Base-by-base conservation (phyloP, 2,329 filamentous ascomycete genomes). In the Cordyceps javanica region DNA sequence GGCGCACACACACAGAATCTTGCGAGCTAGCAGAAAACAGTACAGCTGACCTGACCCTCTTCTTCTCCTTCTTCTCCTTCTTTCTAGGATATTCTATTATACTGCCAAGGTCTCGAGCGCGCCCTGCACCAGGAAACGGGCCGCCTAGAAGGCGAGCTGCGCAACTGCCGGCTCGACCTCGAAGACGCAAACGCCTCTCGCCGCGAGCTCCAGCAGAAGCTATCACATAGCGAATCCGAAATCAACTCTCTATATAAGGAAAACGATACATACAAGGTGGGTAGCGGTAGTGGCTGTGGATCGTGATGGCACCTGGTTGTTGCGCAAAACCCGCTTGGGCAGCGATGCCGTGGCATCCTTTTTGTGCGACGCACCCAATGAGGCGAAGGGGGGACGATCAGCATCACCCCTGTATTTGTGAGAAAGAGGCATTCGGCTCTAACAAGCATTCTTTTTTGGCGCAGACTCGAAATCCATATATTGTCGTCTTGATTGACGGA, bases 401-500 rank as follows among this genome's bases (percentile, higher is more conserved):
- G n/a, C n/a, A n/a, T n/a, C n/a, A n/a, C n/a, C n/a, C 8, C 11
- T 10, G 23, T 3, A n/a, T 3, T 21, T 26, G 9, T n/a, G n/a
- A n/a, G n/a, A n/a, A n/a, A 55, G 28, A 55, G n/a, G 21, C 19
- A 38, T 26, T 36, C 21, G 8, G 5, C 16, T 55, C 49, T 58
- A 46, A 58, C 56, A 45, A 11, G 26, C 4, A 53, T 59, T 46
- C 41, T 49, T 53, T 46, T 42, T 49, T 53, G 7, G 53, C 60
- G 49, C 63, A 83, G 79, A 77, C 74, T 59, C 74, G 72, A 51
- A 85, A 85, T 68, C 75, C 79, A 41, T 87, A 87, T 67, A 74
- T 86, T 64, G 69, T 82, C 62, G 76, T 85, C 39, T 66, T 86
- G 62, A 79, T 88, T 63, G 85, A 87, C 67, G 85, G 83, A 38